Conservation (phyloP, 192 early-diverging fungal genomes). For the Coemansia sp. region DNA sequence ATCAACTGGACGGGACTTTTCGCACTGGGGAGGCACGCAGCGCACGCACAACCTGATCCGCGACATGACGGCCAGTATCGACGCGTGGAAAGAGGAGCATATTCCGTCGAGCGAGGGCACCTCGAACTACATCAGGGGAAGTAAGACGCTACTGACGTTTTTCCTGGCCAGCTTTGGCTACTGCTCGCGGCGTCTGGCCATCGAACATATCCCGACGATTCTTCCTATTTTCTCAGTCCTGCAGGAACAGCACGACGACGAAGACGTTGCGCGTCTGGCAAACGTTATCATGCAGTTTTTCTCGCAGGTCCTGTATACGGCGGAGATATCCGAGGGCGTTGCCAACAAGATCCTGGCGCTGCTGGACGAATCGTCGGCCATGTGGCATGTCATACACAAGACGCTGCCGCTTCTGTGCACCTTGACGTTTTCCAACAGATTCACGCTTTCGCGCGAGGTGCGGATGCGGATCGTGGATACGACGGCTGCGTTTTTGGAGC, state of each 20-base stretch:
- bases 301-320: conserved; percentile 42
- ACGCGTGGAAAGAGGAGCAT: conserved; percentile 36
- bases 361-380: conserved; percentile 35
- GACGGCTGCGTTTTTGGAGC: conserved; percentile 65
- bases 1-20: conserved; percentile 47
- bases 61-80: conserved; percentile 24
- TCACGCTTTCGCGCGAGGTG: conserved; percentile 59
- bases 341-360: conserved; percentile 31
- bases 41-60: conserved; percentile 27
- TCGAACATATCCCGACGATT: conserved; percentile 25
- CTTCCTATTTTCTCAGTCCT: conserved; percentile 35
- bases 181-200: conserved; percentile 30
- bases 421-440: conserved; percentile 82
- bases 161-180: conserved; percentile 28
- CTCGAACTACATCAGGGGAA: conserved; percentile 47
- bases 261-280: conserved; percentile 33
- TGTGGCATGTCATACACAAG: conserved; percentile 80
- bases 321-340: conserved; percentile 24
- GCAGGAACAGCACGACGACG: conserved; percentile 50
- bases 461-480: conserved; percentile 65
- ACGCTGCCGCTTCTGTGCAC: conserved; percentile 82
- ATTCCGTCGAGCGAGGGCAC: conserved; percentile 48
- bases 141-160: conserved; percentile 45
- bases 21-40: conserved; percentile 39
- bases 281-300: conserved; percentile 30